Evolutionary conservation across 2,329 filamentous ascomycete genomes (phyloP).

Genomic region (Venturiaceae sp.): DNA sequence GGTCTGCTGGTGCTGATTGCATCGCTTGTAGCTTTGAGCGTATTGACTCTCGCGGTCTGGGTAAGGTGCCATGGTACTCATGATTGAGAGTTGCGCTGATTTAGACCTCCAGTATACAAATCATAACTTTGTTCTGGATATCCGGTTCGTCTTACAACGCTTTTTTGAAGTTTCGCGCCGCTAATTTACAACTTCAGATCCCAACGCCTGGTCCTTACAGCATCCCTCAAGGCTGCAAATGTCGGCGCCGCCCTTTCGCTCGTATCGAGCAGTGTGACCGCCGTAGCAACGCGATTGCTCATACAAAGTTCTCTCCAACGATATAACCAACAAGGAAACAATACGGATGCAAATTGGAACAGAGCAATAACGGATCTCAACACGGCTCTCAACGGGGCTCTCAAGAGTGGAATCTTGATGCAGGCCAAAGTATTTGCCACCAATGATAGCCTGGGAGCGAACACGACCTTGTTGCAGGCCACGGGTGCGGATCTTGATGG

Average conservation of each 20-base stretch:
- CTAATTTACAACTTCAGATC: constrained; percentile 2
- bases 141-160: constrained; percentile 31
- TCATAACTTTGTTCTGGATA: constrained; percentile 48
- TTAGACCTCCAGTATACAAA: constrained; percentile 40
- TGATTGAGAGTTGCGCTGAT: not conserved
- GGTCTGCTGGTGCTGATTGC: constrained; percentile 68
- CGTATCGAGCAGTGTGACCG: constrained; percentile 63
- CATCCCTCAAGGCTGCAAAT: constrained; percentile 77
- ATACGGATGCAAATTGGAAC: constrained; percentile 49
- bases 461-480: constrained; percentile 51
- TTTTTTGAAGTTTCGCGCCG: not conserved
- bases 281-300: constrained; percentile 55
- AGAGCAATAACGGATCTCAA: constrained; percentile 54
- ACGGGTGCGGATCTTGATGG: constrained; percentile 42
- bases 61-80: constrained; percentile 16
- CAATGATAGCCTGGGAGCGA: constrained; percentile 48
- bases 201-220: constrained; percentile 57
- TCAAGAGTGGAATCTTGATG: constrained; percentile 41
- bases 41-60: constrained; percentile 69
- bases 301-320: constrained; percentile 42
- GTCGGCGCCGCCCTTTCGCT: constrained; percentile 70
- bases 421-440: constrained; percentile 61
- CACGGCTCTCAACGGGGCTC: constrained; percentile 56
- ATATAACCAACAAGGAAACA: constrained; percentile 46
- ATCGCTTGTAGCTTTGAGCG: constrained; percentile 63